A percentile compares a stretch with the other conserved stretches of the same genome.
Conservation (phyloP, 2,329 filamentous ascomycete genomes). For the Intubia oerlemansii region DNA sequence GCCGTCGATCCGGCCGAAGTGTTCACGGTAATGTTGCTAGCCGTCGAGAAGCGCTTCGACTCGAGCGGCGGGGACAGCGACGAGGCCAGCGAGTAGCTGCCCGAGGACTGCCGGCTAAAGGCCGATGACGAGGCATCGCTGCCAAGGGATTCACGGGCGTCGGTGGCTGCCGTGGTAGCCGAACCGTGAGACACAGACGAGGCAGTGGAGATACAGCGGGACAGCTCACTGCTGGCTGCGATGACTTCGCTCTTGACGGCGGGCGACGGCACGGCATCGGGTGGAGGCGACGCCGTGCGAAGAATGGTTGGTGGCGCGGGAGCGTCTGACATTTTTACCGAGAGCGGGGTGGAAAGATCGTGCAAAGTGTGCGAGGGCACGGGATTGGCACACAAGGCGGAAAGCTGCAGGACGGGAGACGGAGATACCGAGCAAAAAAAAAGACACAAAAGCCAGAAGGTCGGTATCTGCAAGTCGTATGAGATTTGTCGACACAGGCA, state of each 20-base stretch:
- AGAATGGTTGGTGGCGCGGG: too few species aligned
- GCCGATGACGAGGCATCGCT: slow-evolving; percentile 18
- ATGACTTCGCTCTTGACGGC: slow-evolving; percentile 14
- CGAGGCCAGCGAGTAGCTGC: slow-evolving; percentile 26
- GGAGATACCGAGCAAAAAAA: too few species aligned
- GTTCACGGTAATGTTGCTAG: slow-evolving; percentile 21
- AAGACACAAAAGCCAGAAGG: too few species aligned
- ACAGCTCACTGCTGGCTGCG: slow-evolving; percentile 28
- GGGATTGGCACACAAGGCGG: too few species aligned
- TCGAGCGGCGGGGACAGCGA: slow-evolving; percentile 11
- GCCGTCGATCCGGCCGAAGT: too few species aligned
- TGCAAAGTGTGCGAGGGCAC: too few species aligned
- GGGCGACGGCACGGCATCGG: slow-evolving; percentile 37
- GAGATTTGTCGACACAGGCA: too few species aligned
- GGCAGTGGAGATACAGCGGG: slow-evolving; percentile 40
- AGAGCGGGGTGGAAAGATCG: too few species aligned
- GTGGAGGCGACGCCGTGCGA: slow-evolving; percentile 39
- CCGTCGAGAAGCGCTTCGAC: slow-evolving; percentile 38
- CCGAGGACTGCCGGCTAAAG: slow-evolving; percentile 43
- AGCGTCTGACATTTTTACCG: too few species aligned
- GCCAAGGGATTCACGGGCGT: slow-evolving; percentile 30
- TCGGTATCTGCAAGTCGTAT: too few species aligned
- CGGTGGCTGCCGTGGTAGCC: slow-evolving; percentile 21
- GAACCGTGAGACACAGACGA: slow-evolving; percentile 38
- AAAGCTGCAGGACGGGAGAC: too few species aligned